These are phyloP conservation scores for Lippia alba DNA, from an alignment of 305 asterid genomes.

Conservation along the genomic window DNA sequence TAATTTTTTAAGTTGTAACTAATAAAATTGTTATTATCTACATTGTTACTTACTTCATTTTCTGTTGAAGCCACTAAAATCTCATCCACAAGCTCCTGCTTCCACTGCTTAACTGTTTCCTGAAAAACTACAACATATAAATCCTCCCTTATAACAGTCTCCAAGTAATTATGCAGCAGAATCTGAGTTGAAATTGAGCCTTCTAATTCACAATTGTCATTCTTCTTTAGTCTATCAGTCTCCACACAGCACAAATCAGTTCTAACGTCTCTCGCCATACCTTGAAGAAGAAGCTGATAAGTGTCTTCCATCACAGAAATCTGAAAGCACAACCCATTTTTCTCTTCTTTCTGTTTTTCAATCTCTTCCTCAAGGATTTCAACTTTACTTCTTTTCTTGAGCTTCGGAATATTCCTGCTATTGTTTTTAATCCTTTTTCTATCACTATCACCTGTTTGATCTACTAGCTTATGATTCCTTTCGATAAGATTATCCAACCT, in stretches of 20 bases:
- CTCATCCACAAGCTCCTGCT: slow-evolving; percentile 22
- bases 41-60: neutral
- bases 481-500: slow-evolving; percentile 48
- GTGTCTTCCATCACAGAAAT: slow-evolving; percentile 50
- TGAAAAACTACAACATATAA: slow-evolving; percentile 32
- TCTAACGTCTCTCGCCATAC: slow-evolving; percentile 37
- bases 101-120: slow-evolving; percentile 37
- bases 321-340: slow-evolving; percentile 43
- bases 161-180: slow-evolving; percentile 30
- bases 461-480: slow-evolving; percentile 32
- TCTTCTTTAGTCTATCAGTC: neutral
- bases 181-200: slow-evolving; percentile 23
- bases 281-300: slow-evolving; percentile 42
- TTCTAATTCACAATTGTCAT: neutral
- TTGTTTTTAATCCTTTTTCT: slow-evolving; percentile 3
- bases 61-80: neutral
- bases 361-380: slow-evolving; percentile 37
- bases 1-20: no score
- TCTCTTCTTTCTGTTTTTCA: slow-evolving; percentile 42
- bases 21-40: no score
- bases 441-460: slow-evolving; percentile 21
- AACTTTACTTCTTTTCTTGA: slow-evolving; percentile 16
- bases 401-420: slow-evolving; percentile 20
- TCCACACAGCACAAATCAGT: slow-evolving; percentile 14
- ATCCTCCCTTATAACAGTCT: slow-evolving; percentile 44